Percentiles rank a stretch among this genome's conserved stretches.
Evolutionary conservation across 306 rosid species (phyloP).

Genomic region (Cucurbita moschata): DNA sequence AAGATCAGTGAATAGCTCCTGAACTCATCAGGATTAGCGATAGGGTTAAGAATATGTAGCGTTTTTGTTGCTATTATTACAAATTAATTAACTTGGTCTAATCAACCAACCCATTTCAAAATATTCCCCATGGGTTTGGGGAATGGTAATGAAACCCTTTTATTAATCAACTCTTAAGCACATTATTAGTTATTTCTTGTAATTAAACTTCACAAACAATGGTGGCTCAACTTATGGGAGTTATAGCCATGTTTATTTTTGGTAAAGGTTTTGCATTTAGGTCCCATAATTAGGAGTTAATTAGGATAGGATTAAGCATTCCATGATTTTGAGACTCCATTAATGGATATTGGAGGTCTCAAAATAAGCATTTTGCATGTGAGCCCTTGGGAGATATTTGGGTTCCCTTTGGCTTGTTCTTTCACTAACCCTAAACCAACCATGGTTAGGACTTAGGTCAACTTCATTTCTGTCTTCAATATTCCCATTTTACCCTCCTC

Average conservation of each 20-base stretch:
- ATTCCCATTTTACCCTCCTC: neutral
- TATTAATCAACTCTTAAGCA: conserved; percentile 27
- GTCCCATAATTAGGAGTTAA: neutral
- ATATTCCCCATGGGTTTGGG: neutral
- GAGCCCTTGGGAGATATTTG: conserved; percentile 66
- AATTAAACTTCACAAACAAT: conserved; percentile 25
- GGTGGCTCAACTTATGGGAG: conserved; percentile 64
- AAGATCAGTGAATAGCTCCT: too few relatives aligned
- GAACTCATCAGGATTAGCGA: neutral
- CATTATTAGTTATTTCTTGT: conserved; percentile 29
- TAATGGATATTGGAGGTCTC: conserved; percentile 68
- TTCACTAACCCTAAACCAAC: conserved; percentile 62
- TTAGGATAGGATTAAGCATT: conserved; percentile 10
- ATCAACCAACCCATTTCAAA: neutral
- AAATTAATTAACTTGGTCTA: conserved; percentile 3
- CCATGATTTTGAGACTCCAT: conserved; percentile 58
- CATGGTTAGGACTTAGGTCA: conserved; percentile 99
- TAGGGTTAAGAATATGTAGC: too few relatives aligned
- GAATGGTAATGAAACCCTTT: neutral
- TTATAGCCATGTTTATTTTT: conserved; percentile 35
- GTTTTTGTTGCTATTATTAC: neutral
- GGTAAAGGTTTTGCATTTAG: conserved; percentile 21
- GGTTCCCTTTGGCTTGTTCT: conserved; percentile 79
- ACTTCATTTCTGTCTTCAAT: conserved; percentile 17
- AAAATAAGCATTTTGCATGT: conserved; percentile 49